Evolutionary conservation across 164 flowering plant genomes (phyloP).

Genomic region (Stephania cephalantha): DNA sequence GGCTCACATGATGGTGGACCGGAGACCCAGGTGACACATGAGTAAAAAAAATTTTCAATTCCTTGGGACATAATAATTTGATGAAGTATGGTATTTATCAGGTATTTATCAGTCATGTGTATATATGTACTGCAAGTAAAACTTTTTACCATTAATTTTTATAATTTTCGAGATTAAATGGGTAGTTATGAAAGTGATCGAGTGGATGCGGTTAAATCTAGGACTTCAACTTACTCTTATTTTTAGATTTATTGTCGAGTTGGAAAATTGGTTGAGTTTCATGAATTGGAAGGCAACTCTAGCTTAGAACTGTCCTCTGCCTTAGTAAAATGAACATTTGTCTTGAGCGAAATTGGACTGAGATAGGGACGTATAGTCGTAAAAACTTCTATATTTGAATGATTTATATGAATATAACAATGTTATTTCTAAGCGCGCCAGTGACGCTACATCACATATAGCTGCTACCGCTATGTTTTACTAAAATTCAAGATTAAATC

Average conservation of each 20-base stretch:
- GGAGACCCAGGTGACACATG: conserved; percentile 67
- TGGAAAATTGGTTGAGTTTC: too few species aligned
- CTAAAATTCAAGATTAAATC: too few species aligned
- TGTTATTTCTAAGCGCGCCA: too few species aligned
- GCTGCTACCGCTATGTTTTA: too few species aligned
- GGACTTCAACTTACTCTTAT: not conserved
- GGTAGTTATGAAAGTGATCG: too few species aligned
- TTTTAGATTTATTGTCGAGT: not conserved
- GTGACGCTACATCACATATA: too few species aligned
- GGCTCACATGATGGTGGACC: conserved; percentile 84
- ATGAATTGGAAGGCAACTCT: not conserved
- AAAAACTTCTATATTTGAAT: not conserved
- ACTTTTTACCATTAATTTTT: too few species aligned
- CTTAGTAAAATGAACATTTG: not conserved
- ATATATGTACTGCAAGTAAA: too few species aligned
- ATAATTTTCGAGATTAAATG: too few species aligned
- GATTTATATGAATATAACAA: too few species aligned
- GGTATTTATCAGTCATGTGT: not conserved
- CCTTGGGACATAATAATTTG: not conserved
- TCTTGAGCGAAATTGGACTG: not conserved
- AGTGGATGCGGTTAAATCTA: too few species aligned
- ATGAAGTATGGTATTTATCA: not conserved
- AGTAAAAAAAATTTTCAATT: not conserved
- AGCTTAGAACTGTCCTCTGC: not conserved
- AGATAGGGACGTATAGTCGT: not conserved